These are phyloP conservation scores for Fusarium falciforme DNA, from an alignment of 2,329 filamentous ascomycete genomes.

Conservation along the genomic window DNA sequence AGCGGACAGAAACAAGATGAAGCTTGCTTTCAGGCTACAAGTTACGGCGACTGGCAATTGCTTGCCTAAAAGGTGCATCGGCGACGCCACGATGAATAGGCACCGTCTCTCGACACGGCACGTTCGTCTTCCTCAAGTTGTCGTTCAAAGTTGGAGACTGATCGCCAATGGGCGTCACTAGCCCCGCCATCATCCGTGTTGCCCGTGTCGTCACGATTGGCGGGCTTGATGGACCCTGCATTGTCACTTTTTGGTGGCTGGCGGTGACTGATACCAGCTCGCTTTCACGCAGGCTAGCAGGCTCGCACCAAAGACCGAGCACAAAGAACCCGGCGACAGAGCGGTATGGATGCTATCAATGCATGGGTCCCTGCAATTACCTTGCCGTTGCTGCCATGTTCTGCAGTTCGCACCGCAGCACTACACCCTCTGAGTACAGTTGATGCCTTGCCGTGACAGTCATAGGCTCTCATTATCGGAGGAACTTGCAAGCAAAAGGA, in stretches of 20 bases:
- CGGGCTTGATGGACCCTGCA: slow-evolving; percentile 26
- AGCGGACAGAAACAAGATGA: not conserved
- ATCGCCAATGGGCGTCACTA: slow-evolving; percentile 8
- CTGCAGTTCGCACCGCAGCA: slow-evolving; percentile 31
- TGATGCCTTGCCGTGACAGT: slow-evolving; percentile 34
- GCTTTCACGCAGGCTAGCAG: slow-evolving; percentile 19
- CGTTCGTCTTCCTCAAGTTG: not conserved
- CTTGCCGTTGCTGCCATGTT: not conserved
- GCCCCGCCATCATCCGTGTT: slow-evolving; percentile 2
- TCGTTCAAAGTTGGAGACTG: not conserved
- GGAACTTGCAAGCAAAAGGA: slow-evolving; percentile 28
- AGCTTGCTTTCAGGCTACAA: not conserved
- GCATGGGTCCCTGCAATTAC: slow-evolving; percentile 7
- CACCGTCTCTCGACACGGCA: not conserved
- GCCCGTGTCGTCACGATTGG: slow-evolving; percentile 16
- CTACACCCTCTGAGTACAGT: slow-evolving; percentile 20
- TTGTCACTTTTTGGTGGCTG: slow-evolving; percentile 28
- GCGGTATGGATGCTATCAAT: slow-evolving; percentile 10
- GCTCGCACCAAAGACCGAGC: slow-evolving; percentile 8
- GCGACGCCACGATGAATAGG: not conserved
- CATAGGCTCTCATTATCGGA: slow-evolving; percentile 18
- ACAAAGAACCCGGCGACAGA: slow-evolving; percentile 1
- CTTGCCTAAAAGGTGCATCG: not conserved
- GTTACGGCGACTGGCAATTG: not conserved
- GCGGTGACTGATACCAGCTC: slow-evolving; percentile 28